Evolutionary conservation across 106 monocot species (phyloP).

Genomic region (Dendrobium officinale): DNA sequence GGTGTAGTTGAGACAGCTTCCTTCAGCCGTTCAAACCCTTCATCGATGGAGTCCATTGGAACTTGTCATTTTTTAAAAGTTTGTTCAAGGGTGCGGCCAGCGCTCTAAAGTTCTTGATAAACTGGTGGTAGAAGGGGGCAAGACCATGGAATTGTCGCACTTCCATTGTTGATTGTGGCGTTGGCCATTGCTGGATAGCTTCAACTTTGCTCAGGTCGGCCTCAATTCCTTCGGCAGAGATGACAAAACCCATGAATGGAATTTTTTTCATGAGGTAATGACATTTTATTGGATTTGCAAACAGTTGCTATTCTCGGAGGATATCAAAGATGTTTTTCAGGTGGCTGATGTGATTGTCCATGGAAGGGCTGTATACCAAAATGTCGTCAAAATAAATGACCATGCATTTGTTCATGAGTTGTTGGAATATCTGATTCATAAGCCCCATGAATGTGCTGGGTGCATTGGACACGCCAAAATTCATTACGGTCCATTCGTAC

Average conservation of each 20-base stretch:
- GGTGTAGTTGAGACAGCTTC: no score
- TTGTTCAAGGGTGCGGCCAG: no score
- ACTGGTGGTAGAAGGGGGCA: no score
- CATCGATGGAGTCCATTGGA: no score
- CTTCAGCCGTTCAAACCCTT: no score
- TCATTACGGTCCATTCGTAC: not conserved
- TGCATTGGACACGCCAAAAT: not conserved
- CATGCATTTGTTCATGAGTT: not conserved
- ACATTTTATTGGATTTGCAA: not conserved
- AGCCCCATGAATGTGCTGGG: not conserved
- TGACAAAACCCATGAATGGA: not conserved
- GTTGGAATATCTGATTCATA: not conserved
- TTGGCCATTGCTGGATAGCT: no score
- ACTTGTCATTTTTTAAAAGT: no score
- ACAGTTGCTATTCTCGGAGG: not conserved
- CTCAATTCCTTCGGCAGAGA: not conserved
- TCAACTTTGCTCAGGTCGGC: no score
- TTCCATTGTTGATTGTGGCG: no score
- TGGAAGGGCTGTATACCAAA: not conserved
- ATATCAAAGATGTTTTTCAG: not conserved
- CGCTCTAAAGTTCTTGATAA: no score
- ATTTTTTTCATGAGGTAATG: not conserved
- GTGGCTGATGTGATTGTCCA: not conserved
- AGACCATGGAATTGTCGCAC: not conserved
- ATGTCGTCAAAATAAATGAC: not conserved